A percentile compares a stretch with the other conserved stretches of the same genome.
These are phyloP conservation scores for Russula emetica DNA, from an alignment of 768 basidiomycete genomes.

Conservation along the genomic window DNA sequence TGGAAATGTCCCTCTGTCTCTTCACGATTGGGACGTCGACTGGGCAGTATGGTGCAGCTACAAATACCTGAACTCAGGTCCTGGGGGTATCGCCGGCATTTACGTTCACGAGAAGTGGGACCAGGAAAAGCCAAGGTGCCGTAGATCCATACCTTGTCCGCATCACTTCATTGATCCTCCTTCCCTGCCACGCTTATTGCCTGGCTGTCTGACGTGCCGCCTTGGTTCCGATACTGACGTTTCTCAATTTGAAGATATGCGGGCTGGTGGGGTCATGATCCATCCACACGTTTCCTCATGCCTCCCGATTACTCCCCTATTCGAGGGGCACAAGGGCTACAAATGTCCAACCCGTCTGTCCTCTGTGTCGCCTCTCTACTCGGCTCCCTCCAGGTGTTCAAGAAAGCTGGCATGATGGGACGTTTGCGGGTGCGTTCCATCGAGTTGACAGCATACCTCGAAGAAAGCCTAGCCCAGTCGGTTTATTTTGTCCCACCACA, in stretches of 20 bases:
- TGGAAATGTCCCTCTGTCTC: conserved; percentile 83
- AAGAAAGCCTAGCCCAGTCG: conserved; percentile 55
- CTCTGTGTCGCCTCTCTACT: conserved; percentile 75
- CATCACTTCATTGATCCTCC: conserved; percentile 8
- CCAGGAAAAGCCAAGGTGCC: conserved; percentile 58
- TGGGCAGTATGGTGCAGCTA: conserved; percentile 99
- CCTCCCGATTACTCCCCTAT: conserved; percentile 77
- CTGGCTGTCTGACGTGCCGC: neutral
- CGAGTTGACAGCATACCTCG: conserved; percentile 66
- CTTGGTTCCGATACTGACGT: conserved; percentile 17
- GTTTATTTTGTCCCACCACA: conserved; percentile 55
- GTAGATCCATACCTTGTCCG: conserved; percentile 17
- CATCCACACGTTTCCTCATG: conserved; percentile 86
- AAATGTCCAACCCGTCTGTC: conserved; percentile 91
- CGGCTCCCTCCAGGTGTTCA: conserved; percentile 78
- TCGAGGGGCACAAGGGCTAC: conserved; percentile 89
- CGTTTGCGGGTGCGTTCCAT: conserved; percentile 66
- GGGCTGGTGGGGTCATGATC: conserved; percentile 98
- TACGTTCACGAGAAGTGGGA: conserved; percentile 86
- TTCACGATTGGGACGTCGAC: conserved; percentile 94
- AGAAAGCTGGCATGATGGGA: conserved; percentile 69
- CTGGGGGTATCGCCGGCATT: conserved; percentile 94
- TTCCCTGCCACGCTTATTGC: conserved; percentile 11
- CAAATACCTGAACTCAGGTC: conserved; percentile 95
- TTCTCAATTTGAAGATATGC: conserved; percentile 53